phyloP scores from a whole-genome alignment of 202 grass and related monocot genomes.

The Eragrostis tef region DNA sequence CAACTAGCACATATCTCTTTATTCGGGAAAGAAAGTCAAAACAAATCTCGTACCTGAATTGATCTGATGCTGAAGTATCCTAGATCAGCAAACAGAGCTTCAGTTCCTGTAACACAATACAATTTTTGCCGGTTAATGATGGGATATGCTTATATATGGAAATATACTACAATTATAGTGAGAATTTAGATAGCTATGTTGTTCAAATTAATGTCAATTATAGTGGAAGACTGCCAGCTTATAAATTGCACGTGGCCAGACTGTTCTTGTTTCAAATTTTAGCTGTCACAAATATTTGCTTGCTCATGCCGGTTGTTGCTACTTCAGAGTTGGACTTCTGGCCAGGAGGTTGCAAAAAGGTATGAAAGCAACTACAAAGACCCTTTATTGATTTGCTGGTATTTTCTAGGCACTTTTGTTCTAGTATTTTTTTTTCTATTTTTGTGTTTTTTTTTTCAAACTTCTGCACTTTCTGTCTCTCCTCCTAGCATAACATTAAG shows the following conservation, averaged over 20 bases:
- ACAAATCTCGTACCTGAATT: slow-evolving; percentile 41
- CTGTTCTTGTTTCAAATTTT: background rate
- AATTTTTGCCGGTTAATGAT: background rate
- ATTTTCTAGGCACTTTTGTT: background rate
- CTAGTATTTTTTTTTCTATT: background rate
- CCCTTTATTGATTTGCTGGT: background rate
- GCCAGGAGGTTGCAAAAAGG: background rate
- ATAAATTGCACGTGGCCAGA: background rate
- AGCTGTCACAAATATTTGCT: too few relatives aligned
- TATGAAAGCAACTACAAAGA: background rate
- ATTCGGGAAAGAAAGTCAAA: background rate
- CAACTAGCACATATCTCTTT: background rate
- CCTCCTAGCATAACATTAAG: background rate
- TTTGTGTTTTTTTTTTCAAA: background rate
- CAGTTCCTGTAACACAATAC: slow-evolving; percentile 40
- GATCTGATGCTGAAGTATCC: slow-evolving; percentile 62
- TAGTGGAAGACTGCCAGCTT: background rate
- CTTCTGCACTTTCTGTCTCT: background rate
- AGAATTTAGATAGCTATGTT: too few relatives aligned
- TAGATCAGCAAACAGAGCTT: slow-evolving; percentile 65
- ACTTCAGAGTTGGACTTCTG: background rate
- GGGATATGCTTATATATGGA: too few relatives aligned
- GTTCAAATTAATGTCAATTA: too few relatives aligned
- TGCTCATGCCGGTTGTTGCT: background rate
- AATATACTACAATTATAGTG: too few relatives aligned